phyloP scores from a whole-genome alignment of 1,284 basidiomycete species.

The Laetiporus sulphureus region DNA sequence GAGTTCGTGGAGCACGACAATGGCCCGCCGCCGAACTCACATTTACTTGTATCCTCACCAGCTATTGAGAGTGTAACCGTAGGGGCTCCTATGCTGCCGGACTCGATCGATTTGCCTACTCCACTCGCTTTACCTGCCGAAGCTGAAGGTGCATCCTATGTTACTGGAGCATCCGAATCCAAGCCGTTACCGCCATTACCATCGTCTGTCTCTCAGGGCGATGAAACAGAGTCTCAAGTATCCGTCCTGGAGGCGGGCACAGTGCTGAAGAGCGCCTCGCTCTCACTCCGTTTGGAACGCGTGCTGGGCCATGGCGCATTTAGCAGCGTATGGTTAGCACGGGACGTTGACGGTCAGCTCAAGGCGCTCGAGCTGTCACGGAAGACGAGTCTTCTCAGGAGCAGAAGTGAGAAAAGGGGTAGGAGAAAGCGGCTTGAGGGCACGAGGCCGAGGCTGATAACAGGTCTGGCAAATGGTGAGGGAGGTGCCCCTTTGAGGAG shows the following conservation, averaged over 20 bases:
- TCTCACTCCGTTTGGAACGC: constrained; percentile 37
- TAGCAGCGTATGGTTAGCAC: constrained; percentile 71
- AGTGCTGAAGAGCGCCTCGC: constrained; percentile 22
- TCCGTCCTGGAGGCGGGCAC: constrained; percentile 14
- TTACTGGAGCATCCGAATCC: constrained; percentile 4
- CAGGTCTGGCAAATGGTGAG: too few species aligned
- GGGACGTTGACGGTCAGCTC: constrained; percentile 38
- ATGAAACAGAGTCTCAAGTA: not conserved
- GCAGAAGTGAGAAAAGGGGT: constrained; percentile 24
- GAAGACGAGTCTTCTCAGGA: constrained; percentile 27
- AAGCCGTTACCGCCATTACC: constrained; percentile 8
- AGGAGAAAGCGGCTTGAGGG: constrained; percentile 18
- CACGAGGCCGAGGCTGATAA: constrained; percentile 14
- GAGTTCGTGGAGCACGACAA: constrained; percentile 18
- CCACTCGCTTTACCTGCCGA: constrained; percentile 8
- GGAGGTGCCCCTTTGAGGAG: constrained; percentile 5
- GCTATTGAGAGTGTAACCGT: not conserved
- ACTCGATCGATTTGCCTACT: constrained; percentile 1
- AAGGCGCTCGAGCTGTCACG: constrained; percentile 28
- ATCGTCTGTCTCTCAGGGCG: constrained; percentile 6
- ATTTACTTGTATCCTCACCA: not conserved
- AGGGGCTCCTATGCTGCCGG: not conserved
- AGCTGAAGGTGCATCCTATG: constrained; percentile 7
- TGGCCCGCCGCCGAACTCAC: not conserved
- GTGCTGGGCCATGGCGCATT: constrained; percentile 72